phyloP scores from a whole-genome alignment of 768 basidiomycete genomes.

The Rhizopogon vulgaris region DNA sequence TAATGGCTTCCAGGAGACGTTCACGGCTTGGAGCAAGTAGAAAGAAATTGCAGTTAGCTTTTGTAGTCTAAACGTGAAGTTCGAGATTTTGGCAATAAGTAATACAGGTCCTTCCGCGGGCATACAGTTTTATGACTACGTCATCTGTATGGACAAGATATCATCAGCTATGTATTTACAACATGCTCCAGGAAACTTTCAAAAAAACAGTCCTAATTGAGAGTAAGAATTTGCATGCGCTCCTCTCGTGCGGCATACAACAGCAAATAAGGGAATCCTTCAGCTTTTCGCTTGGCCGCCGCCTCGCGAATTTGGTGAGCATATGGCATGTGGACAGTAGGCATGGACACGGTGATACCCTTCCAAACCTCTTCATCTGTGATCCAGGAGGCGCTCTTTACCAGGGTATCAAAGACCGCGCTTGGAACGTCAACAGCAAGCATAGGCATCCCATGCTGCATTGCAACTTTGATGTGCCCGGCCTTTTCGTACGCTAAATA shows the following conservation, averaged over 20 bases:
- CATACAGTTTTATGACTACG: neutral
- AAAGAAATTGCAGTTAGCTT: neutral
- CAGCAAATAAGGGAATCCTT: constrained; percentile 57
- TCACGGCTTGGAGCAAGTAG: constrained; percentile 26
- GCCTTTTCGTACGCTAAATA: constrained; percentile 57
- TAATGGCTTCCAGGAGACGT: constrained; percentile 40
- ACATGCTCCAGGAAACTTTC: neutral
- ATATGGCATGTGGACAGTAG: constrained; percentile 52
- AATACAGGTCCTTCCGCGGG: neutral
- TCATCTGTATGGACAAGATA: neutral
- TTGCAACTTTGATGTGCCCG: constrained; percentile 48
- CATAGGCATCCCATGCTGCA: constrained; percentile 56
- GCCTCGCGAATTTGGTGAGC: constrained; percentile 66
- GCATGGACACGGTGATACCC: constrained; percentile 46
- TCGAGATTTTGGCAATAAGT: neutral
- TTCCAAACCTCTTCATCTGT: constrained; percentile 76
- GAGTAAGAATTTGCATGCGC: constrained; percentile 52
- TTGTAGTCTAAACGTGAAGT: neutral
- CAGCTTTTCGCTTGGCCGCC: constrained; percentile 51
- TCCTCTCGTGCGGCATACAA: constrained; percentile 68
- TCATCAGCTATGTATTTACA: neutral
- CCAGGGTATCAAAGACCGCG: constrained; percentile 57
- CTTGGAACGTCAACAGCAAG: constrained; percentile 68
- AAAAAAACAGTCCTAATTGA: constrained; percentile 13
- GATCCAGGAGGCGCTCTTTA: constrained; percentile 54